Conservation (phyloP, 108 stramenopile species). For the Cyclotella cryptica region DNA sequence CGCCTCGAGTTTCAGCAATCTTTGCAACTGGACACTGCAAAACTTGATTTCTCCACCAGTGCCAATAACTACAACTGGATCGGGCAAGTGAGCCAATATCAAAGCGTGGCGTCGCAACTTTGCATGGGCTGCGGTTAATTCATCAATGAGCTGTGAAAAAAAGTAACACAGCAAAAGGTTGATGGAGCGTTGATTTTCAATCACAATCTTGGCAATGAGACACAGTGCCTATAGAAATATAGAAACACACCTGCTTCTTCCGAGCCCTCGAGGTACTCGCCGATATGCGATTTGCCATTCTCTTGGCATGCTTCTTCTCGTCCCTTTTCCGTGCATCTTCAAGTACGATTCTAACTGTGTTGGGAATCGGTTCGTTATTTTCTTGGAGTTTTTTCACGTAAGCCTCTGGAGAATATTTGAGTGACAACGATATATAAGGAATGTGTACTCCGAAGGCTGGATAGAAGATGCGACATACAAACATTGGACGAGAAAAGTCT, state of each 20-base stretch:
- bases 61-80: constrained; percentile 74
- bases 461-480: background rate
- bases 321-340: constrained; percentile 75
- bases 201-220: too few relatives aligned
- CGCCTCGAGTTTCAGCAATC: constrained; percentile 67
- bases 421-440: background rate
- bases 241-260: constrained; percentile 86
- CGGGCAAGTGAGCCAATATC: constrained; percentile 82
- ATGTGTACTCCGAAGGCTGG: background rate
- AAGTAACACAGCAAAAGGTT: too few relatives aligned
- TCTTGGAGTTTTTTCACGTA: constrained; percentile 65
- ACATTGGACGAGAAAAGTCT: background rate
- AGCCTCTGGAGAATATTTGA: constrained; percentile 41
- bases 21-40: constrained; percentile 80
- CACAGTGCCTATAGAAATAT: too few relatives aligned
- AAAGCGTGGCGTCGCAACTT: constrained; percentile 77
- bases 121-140: constrained; percentile 80
- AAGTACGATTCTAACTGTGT: constrained; percentile 65
- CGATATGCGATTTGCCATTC: constrained; percentile 89
- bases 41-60: constrained; percentile 77
- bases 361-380: constrained; percentile 71
- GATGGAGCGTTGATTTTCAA: too few relatives aligned
- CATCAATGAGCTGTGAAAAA: constrained; percentile 29
- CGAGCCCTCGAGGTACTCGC: constrained; percentile 88
- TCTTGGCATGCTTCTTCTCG: constrained; percentile 82